Percentiles rank a stretch among this genome's conserved stretches.
These are phyloP conservation scores for Suhomyces sp. DNA, from an alignment of 805 yeast genomes.

Conservation along the genomic window DNA sequence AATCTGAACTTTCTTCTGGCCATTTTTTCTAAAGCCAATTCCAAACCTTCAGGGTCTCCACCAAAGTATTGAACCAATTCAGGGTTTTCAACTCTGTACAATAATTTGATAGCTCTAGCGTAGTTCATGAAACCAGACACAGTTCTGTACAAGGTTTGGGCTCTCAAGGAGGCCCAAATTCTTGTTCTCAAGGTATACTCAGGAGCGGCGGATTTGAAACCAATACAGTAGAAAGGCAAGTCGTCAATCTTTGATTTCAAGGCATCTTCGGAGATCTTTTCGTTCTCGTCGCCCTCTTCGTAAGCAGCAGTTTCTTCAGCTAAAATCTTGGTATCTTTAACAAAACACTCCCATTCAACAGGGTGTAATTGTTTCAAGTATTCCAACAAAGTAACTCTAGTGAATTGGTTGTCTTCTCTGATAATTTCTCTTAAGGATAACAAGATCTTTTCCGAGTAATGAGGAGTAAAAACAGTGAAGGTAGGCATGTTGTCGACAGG, in stretches of 20 bases:
- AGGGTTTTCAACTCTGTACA: conserved; percentile 93
- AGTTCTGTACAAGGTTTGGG: conserved; percentile 95
- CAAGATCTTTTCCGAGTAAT: conserved; percentile 90
- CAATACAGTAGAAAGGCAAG: conserved; percentile 91
- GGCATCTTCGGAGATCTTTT: conserved; percentile 51
- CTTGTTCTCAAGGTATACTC: conserved; percentile 94
- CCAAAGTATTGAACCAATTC: conserved; percentile 97
- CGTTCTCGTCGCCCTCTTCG: conserved; percentile 51
- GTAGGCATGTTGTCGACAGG: conserved; percentile 99
- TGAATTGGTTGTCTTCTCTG: conserved; percentile 94
- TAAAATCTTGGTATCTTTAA: conserved; percentile 89
- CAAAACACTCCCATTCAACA: conserved; percentile 96
- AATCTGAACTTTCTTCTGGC: conserved; percentile 81
- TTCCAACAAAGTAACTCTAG: conserved; percentile 90
- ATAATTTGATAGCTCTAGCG: conserved; percentile 89
- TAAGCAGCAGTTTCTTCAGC: conserved; percentile 92
- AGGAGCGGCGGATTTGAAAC: conserved; percentile 96
- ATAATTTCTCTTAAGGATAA: conserved; percentile 93
- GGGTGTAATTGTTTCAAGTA: conserved; percentile 94
- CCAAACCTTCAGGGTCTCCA: conserved; percentile 95
- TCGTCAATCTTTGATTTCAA: conserved; percentile 85
- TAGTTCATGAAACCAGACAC: conserved; percentile 98
- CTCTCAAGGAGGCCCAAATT: conserved; percentile 97
- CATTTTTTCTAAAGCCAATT: conserved; percentile 88
- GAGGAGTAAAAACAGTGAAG: conserved; percentile 94